A percentile compares a stretch with the other conserved stretches of the same genome.
phyloP scores from a whole-genome alignment of 441 rosid species.

The Populus hybrid region DNA sequence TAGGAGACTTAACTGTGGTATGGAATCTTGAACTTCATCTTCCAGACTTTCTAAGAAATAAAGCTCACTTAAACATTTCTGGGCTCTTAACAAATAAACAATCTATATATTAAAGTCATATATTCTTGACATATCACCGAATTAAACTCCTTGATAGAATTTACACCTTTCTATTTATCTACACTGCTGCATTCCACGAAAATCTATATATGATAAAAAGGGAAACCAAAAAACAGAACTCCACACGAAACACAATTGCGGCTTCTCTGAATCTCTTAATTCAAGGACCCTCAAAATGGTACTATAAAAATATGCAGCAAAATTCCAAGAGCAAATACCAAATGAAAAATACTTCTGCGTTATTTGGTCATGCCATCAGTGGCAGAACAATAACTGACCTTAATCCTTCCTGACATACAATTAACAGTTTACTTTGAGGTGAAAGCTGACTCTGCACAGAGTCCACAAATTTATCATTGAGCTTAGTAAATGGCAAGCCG shows the following conservation, averaged over 20 bases:
- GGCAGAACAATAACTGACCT: constrained; percentile 47
- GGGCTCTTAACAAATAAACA: neutral
- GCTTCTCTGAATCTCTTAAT: neutral
- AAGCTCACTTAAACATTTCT: neutral
- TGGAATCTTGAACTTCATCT: neutral
- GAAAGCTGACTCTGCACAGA: constrained; percentile 57
- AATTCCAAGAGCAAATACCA: neutral
- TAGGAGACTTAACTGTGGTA: neutral
- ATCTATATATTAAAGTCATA: neutral
- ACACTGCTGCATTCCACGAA: neutral
- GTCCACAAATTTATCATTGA: constrained; percentile 65
- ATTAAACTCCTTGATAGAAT: neutral
- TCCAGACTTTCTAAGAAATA: neutral
- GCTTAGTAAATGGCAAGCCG: constrained; percentile 80
- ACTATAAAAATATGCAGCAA: neutral
- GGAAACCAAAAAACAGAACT: neutral
- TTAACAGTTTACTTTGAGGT: constrained; percentile 61
- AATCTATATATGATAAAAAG: neutral
- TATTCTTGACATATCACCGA: neutral
- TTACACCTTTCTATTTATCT: neutral
- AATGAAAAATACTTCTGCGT: neutral
- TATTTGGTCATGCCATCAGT: neutral
- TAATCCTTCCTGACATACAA: constrained; percentile 94
- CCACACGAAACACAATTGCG: neutral
- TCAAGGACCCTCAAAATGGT: neutral